Conservation (phyloP, 2,329 filamentous ascomycete species). For the Acrocalymma vagum region DNA sequence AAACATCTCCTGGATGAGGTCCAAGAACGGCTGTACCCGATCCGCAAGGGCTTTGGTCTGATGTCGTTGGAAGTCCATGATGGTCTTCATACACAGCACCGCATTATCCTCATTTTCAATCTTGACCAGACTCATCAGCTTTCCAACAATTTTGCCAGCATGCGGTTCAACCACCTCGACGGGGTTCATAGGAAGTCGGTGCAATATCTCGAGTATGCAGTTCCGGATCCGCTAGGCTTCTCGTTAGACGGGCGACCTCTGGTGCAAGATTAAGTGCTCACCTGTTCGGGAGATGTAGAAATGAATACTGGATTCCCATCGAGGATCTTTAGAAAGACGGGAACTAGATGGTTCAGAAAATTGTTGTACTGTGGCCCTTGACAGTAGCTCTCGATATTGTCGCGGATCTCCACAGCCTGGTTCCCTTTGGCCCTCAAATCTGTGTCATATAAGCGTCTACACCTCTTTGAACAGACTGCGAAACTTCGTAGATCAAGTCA, state of each 20-base stretch:
- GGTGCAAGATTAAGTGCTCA: conserved; percentile 51
- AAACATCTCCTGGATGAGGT: conserved; percentile 94
- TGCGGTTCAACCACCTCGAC: conserved; percentile 86
- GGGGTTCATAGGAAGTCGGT: conserved; percentile 80
- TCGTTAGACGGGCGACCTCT: conserved; percentile 16
- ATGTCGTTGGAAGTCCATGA: conserved; percentile 95
- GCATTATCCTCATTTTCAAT: conserved; percentile 99
- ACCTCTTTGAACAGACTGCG: conserved; percentile 1
- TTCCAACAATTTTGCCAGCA: conserved; percentile 86
- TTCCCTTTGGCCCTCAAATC: conserved; percentile 84
- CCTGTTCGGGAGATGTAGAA: conserved; percentile 89
- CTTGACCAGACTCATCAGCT: conserved; percentile 86
- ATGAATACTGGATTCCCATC: conserved; percentile 89
- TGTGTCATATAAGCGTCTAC: conserved; percentile 51
- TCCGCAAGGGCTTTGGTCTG: conserved; percentile 82
- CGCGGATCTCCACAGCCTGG: conserved; percentile 84
- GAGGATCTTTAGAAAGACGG: conserved; percentile 86
- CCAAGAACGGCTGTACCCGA: conserved; percentile 88
- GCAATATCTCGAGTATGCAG: conserved; percentile 92
- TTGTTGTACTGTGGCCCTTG: conserved; percentile 77
- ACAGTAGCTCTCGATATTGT: conserved; percentile 90
- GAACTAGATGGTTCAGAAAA: conserved; percentile 89
- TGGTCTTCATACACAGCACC: conserved; percentile 96
- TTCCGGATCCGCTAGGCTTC: conserved; percentile 80
- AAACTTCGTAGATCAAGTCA: too few relatives aligned